A percentile compares a stretch with the other conserved stretches of the same genome.
Evolutionary conservation across 257 asterid genomes (phyloP).

Genomic region (Knoxia roxburghii): DNA sequence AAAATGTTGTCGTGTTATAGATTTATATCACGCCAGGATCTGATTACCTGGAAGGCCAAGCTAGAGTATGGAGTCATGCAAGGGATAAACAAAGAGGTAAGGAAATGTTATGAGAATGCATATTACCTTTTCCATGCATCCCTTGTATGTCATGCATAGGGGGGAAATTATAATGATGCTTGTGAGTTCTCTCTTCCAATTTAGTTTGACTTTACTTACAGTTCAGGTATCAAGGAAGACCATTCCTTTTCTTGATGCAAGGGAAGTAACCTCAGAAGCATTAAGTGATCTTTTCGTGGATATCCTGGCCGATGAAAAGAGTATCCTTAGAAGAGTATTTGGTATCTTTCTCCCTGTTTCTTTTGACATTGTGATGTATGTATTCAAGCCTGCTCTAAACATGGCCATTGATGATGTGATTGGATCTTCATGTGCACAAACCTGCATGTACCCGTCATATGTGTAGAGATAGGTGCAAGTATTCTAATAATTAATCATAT

Average conservation of each 20-base stretch:
- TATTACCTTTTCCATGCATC: not conserved
- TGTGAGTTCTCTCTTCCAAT: conserved; percentile 32
- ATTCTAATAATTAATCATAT: not conserved
- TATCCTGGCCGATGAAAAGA: conserved; percentile 55
- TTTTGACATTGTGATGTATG: not conserved
- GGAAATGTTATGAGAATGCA: conserved; percentile 13
- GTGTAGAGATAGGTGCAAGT: not conserved
- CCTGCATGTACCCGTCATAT: not conserved
- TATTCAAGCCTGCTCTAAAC: not conserved
- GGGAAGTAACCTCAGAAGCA: conserved; percentile 56
- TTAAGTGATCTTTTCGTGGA: conserved; percentile 56
- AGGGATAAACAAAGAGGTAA: conserved; percentile 56
- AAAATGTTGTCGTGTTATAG: conserved; percentile 35
- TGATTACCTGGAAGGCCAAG: conserved; percentile 81
- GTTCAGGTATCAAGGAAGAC: conserved; percentile 91
- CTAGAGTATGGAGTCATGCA: conserved; percentile 60
- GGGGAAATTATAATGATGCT: not conserved
- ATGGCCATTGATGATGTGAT: not conserved
- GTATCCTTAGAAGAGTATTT: conserved; percentile 76
- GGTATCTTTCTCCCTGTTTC: conserved; percentile 41
- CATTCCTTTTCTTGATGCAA: conserved; percentile 80
- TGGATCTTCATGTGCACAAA: not conserved
- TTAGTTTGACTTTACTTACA: conserved; percentile 67
- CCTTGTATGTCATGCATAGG: not conserved
- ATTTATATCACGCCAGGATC: conserved; percentile 71